Evolutionary conservation across 176 grass and related monocot genomes (phyloP).

Genomic region (Rhipidocladum racemiflorum): DNA sequence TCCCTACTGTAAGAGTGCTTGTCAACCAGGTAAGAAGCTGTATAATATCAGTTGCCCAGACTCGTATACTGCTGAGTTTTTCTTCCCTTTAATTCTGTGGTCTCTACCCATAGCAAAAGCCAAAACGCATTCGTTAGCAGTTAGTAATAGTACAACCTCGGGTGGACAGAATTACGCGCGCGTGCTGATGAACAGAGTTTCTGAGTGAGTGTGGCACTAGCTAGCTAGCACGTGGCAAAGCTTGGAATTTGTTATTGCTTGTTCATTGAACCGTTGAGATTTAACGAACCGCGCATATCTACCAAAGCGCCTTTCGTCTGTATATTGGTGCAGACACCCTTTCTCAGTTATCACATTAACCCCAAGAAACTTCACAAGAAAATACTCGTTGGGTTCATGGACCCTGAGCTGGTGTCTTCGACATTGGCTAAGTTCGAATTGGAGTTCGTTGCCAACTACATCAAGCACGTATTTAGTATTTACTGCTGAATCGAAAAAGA

Average conservation of each 20-base stretch:
- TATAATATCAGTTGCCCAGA: neutral
- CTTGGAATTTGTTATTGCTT: neutral
- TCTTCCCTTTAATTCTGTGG: neutral
- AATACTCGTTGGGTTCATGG: no score
- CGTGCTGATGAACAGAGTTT: neutral
- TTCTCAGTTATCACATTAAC: neutral
- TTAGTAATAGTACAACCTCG: neutral
- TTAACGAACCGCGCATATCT: neutral
- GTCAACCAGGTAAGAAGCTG: neutral
- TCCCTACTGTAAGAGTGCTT: neutral
- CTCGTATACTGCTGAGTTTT: neutral
- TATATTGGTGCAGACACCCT: slow-evolving; percentile 15
- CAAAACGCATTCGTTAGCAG: neutral
- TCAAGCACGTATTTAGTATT: no score
- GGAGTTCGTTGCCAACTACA: no score
- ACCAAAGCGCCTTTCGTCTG: neutral
- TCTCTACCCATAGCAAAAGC: neutral
- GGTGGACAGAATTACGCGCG: neutral
- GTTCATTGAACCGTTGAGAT: neutral
- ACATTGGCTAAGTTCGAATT: no score
- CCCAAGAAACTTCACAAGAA: slow-evolving; percentile 3
- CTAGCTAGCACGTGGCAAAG: neutral
- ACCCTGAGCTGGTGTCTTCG: no score
- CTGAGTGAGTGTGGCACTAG: neutral
- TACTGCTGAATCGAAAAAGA: no score